Evolutionary conservation across 1,284 basidiomycete genomes (phyloP).

Genomic region (Bjerkandera adusta): DNA sequence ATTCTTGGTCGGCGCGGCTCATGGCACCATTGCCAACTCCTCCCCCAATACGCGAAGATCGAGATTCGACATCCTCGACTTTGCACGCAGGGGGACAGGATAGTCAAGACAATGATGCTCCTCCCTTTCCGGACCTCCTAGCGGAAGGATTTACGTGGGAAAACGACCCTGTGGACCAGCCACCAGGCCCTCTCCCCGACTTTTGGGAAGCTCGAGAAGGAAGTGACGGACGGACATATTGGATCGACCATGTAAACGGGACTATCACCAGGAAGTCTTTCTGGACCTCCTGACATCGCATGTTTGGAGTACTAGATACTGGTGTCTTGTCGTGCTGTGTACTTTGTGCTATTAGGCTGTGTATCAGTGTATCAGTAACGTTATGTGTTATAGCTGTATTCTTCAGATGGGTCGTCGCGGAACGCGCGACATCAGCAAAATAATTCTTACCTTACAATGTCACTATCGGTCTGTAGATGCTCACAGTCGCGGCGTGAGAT

Average conservation of each 20-base stretch:
- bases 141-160: slow-evolving; percentile 8
- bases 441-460: too few species aligned
- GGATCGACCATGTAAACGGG: slow-evolving; percentile 9
- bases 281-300: neutral
- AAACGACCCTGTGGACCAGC: neutral
- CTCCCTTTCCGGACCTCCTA: slow-evolving; percentile 8
- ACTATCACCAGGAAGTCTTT: neutral
- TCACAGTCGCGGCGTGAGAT: too few species aligned
- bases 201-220: slow-evolving; percentile 12
- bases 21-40: slow-evolving; percentile 4
- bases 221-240: slow-evolving; percentile 8
- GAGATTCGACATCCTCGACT: neutral
- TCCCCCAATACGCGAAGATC: neutral
- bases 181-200: slow-evolving; percentile 6
- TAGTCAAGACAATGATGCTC: neutral
- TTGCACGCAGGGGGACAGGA: neutral
- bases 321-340: neutral
- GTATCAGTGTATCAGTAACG: neutral
- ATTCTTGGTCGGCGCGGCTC: slow-evolving; percentile 10
- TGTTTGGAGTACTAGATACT: too few species aligned
- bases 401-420: too few species aligned
- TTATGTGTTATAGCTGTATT: neutral
- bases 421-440: too few species aligned
- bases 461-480: too few species aligned
- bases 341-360: neutral